Evolutionary conservation across 1,284 basidiomycete species (phyloP).

Genomic region (Wolfiporia cocos): DNA sequence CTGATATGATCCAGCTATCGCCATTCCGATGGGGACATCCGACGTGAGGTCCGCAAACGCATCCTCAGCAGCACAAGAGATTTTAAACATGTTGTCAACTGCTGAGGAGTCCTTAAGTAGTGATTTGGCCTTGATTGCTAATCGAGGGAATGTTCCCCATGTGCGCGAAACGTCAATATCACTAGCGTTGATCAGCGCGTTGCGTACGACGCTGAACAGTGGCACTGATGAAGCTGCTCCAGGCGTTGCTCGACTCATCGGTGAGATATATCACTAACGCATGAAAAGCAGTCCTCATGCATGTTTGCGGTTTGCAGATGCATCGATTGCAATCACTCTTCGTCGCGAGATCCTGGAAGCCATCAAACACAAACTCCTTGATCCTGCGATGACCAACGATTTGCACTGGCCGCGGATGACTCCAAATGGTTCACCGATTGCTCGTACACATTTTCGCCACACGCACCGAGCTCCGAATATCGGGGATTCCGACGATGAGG

Average conservation of each 20-base stretch:
- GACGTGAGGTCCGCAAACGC: conserved; percentile 34
- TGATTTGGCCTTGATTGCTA: conserved; percentile 51
- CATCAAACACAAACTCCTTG: conserved; percentile 58
- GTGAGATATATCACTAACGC: too few species aligned
- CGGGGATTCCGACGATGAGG: conserved; percentile 31
- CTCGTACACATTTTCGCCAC: conserved; percentile 12
- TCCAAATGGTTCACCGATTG: conserved; percentile 33
- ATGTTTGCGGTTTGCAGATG: conserved; percentile 1
- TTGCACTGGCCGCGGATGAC: conserved; percentile 61
- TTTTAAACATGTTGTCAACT: conserved; percentile 52
- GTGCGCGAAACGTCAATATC: conserved; percentile 71
- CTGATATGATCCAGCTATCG: conserved; percentile 51
- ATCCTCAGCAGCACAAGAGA: conserved; percentile 48
- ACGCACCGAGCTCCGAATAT: conserved; percentile 10
- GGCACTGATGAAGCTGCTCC: conserved; percentile 41
- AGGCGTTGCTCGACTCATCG: conserved; percentile 59
- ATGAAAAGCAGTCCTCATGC: too few species aligned
- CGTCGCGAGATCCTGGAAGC: conserved; percentile 75
- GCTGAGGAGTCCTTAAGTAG: conserved; percentile 70
- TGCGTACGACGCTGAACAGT: conserved; percentile 76
- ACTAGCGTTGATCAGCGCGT: conserved; percentile 64
- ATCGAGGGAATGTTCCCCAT: conserved; percentile 58
- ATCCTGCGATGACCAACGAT: conserved; percentile 42
- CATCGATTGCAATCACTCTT: conserved; percentile 67
- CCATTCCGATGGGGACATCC: conserved; percentile 76